phyloP scores from a whole-genome alignment of 169 alveolate species.

The Eimeria praecox region DNA sequence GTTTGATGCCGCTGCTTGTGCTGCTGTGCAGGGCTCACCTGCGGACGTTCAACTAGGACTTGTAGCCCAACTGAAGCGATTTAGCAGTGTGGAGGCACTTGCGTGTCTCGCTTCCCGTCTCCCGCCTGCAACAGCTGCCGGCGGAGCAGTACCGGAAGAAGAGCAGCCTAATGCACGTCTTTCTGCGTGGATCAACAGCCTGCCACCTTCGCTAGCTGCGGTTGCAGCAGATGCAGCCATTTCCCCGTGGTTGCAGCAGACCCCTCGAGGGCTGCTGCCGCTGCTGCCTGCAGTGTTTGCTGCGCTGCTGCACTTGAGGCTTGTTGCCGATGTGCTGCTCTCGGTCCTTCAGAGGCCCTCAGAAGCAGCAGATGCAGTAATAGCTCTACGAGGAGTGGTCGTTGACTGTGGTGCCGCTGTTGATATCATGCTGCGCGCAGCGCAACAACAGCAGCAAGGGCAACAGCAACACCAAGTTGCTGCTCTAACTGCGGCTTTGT shows the following conservation, averaged over 20 bases:
- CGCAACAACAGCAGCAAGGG: slow-evolving; percentile 60
- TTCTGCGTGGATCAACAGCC: slow-evolving; percentile 24
- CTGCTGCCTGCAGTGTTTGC: slow-evolving; percentile 73
- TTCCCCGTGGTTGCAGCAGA: slow-evolving; percentile 42
- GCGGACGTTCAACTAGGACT: slow-evolving; percentile 22
- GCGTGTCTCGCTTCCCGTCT: slow-evolving; percentile 54
- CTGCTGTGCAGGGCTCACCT: slow-evolving; percentile 9
- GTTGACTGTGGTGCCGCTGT: slow-evolving; percentile 67
- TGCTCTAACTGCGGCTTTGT: slow-evolving; percentile 68
- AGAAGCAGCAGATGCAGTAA: slow-evolving; percentile 64
- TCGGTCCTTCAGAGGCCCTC: neutral
- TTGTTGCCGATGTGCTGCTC: slow-evolving; percentile 61
- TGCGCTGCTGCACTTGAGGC: slow-evolving; percentile 68
- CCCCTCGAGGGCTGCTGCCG: slow-evolving; percentile 43
- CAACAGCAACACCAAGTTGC: slow-evolving; percentile 65
- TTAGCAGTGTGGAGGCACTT: slow-evolving; percentile 54
- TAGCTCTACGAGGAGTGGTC: slow-evolving; percentile 49
- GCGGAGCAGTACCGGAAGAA: neutral
- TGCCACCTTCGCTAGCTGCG: slow-evolving; percentile 62
- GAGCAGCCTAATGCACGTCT: neutral
- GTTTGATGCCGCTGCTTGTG: neutral
- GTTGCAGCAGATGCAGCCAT: slow-evolving; percentile 60
- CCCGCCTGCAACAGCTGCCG: slow-evolving; percentile 40
- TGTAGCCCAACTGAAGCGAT: slow-evolving; percentile 51
- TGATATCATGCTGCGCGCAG: slow-evolving; percentile 43